Conservation (phyloP, 768 basidiomycete genomes). For the Russula griseocarnosa region DNA sequence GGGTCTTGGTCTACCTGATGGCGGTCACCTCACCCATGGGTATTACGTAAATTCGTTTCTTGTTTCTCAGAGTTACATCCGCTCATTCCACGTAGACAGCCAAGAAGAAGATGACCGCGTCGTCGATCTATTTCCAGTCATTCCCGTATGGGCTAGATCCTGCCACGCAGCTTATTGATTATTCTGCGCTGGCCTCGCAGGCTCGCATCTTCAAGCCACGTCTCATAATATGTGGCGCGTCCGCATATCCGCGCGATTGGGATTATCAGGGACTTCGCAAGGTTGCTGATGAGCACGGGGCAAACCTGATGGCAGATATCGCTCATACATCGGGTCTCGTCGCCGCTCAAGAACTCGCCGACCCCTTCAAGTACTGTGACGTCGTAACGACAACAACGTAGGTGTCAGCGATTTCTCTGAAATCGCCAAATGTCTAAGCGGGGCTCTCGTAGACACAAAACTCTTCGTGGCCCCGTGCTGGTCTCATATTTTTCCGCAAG, state of each 20-base stretch:
- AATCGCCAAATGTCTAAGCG: neutral
- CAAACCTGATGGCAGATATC: conserved; percentile 94
- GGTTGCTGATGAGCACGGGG: conserved; percentile 81
- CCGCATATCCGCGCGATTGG: conserved; percentile 98
- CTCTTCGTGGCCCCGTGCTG: conserved; percentile 97
- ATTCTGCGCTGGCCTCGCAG: conserved; percentile 70
- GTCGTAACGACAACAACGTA: conserved; percentile 97
- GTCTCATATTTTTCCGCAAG: conserved; percentile 97
- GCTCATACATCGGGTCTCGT: conserved; percentile 96
- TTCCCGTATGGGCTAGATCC: conserved; percentile 87
- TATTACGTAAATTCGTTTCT: conserved; percentile 69
- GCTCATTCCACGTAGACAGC: conserved; percentile 58
- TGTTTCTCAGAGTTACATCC: conserved; percentile 6
- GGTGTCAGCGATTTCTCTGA: conserved; percentile 31
- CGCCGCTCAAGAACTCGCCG: conserved; percentile 84
- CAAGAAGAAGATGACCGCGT: conserved; percentile 99
- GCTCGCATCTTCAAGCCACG: conserved; percentile 95
- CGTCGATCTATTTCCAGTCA: conserved; percentile 99
- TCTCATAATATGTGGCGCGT: conserved; percentile 95
- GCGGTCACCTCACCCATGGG: conserved; percentile 95
- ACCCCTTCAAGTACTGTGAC: conserved; percentile 94
- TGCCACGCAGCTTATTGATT: conserved; percentile 85
- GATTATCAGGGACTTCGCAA: conserved; percentile 82
- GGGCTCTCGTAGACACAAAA: conserved; percentile 74
- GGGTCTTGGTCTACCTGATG: conserved; percentile 97